Conservation (phyloP, 2,329 filamentous ascomycete species). For the Cryoendolithus antarcticus region DNA sequence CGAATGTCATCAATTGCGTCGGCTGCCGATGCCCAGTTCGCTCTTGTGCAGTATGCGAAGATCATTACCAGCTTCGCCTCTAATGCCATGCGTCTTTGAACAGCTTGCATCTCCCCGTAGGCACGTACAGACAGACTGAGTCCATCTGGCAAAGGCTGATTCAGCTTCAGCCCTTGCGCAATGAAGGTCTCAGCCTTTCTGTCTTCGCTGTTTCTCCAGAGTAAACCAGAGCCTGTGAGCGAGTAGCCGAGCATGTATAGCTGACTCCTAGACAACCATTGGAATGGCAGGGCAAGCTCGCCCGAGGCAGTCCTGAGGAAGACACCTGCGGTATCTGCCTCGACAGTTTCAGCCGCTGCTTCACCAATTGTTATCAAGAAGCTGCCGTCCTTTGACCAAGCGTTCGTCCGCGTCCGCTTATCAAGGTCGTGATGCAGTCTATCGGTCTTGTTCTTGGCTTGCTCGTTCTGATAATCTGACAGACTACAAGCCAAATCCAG, state of each 20-base stretch:
- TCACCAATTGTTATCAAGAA: constrained; percentile 31
- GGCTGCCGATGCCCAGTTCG: constrained; percentile 55
- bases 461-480: constrained; percentile 38
- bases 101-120: not conserved
- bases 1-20: constrained; percentile 34
- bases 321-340: constrained; percentile 32
- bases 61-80: constrained; percentile 4
- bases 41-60: constrained; percentile 56
- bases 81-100: constrained; percentile 1
- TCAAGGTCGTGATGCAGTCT: constrained; percentile 52
- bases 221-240: constrained; percentile 43
- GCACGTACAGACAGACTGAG: not conserved
- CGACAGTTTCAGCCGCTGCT: constrained; percentile 23
- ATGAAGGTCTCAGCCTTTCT: constrained; percentile 45
- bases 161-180: constrained; percentile 42
- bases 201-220: constrained; percentile 43
- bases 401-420: constrained; percentile 27
- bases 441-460: constrained; percentile 48
- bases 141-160: constrained; percentile 26
- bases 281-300: constrained; percentile 37
- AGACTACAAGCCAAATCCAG: constrained; percentile 60
- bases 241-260: constrained; percentile 49
- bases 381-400: constrained; percentile 23
- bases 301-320: constrained; percentile 27
- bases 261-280: constrained; percentile 49